Evolutionary conservation across 1,139 yeast genomes (phyloP).

Genomic region (Keqinozyma sinolaborantium): DNA sequence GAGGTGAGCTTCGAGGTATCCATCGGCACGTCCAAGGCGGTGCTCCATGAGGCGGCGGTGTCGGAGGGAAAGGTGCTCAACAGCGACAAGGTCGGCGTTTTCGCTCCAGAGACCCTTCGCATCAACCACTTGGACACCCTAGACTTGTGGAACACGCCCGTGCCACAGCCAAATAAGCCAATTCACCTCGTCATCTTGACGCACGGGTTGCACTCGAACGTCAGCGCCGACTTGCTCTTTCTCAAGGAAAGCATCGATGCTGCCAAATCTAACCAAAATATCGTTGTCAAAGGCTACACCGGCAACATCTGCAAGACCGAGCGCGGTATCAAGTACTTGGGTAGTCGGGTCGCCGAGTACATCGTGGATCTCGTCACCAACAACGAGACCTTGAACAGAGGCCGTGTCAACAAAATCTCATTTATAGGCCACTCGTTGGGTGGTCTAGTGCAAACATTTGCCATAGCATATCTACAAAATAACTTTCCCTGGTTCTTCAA

Average conservation of each 20-base stretch:
- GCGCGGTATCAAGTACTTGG: slow-evolving; percentile 83
- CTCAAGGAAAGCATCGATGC: slow-evolving; percentile 75
- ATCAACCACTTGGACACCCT: slow-evolving; percentile 59
- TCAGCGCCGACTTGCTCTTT: slow-evolving; percentile 84
- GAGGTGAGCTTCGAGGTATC: slow-evolving; percentile 67
- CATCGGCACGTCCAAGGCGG: slow-evolving; percentile 49
- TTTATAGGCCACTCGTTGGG: slow-evolving; percentile 93
- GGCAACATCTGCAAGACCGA: slow-evolving; percentile 91
- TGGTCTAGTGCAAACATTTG: slow-evolving; percentile 86
- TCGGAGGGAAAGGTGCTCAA: slow-evolving; percentile 24
- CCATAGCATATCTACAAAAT: slow-evolving; percentile 67
- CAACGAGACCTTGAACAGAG: slow-evolving; percentile 26
- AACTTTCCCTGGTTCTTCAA: slow-evolving; percentile 73
- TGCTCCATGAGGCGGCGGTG: slow-evolving; percentile 35
- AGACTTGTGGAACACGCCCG: slow-evolving; percentile 68
- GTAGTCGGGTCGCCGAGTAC: slow-evolving; percentile 77
- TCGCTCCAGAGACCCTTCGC: slow-evolving; percentile 17
- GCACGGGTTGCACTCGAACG: slow-evolving; percentile 91
- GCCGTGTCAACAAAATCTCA: slow-evolving; percentile 59
- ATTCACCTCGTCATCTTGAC: slow-evolving; percentile 76
- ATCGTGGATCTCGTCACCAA: slow-evolving; percentile 55
- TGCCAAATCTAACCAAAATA: slow-evolving; percentile 44
- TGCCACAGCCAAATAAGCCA: slow-evolving; percentile 45
- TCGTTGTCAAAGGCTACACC: slow-evolving; percentile 77
- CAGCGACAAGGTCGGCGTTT: slow-evolving; percentile 28